Evolutionary conservation across 2,329 filamentous ascomycete species (phyloP), one percentile per base, ranked within the genome.

Genomic region (Botrytis squamosa): DNA sequence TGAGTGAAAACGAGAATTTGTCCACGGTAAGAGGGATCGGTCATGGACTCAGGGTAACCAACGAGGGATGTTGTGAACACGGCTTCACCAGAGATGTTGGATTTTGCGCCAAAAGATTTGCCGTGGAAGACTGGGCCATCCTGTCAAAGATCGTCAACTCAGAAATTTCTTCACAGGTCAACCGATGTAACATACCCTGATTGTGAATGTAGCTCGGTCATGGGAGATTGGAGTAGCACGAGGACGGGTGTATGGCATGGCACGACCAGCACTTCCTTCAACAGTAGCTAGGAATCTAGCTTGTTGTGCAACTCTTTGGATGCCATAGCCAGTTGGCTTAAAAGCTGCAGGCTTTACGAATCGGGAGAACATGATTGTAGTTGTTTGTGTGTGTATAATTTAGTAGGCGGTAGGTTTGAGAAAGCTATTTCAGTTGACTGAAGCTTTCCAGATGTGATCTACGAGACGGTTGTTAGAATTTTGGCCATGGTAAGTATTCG

Each of bases 1-100:
- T 98, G 95, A 78, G 96, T 99, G 87, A 98, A 98, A 84, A 98
- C 95, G 79, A 99, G 88, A 79, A 99, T 98, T 86, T 99, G 96
- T 78, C 96, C 93, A 78, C 92, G 92, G 85, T 95, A 95, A 33
- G 93, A 95, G 71, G 93, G 93, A 80, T 95, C 93, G 80, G 93
- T 95, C 88, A 95, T 91, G 66, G 92, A 98, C 87, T 99, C 96
- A 78, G 96, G 96, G 84, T 99, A 99, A 80, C 96, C 96, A 74
- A 99, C 96, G 73, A 98, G 90, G 38, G 95, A 98, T 75, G 96
- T 98, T 76, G 96, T 98, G 87, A 99, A 99, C 83, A 98, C 96
- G 64, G 96, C 96, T 86, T 99, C 96, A 79, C 96, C 96, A 76
- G 95, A 97, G 82, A 98, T 93, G 88, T 98, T 99, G 83, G 92